Evolutionary conservation across 257 asterid genomes (phyloP).

Genomic region (Nicotiana noctiflora): DNA sequence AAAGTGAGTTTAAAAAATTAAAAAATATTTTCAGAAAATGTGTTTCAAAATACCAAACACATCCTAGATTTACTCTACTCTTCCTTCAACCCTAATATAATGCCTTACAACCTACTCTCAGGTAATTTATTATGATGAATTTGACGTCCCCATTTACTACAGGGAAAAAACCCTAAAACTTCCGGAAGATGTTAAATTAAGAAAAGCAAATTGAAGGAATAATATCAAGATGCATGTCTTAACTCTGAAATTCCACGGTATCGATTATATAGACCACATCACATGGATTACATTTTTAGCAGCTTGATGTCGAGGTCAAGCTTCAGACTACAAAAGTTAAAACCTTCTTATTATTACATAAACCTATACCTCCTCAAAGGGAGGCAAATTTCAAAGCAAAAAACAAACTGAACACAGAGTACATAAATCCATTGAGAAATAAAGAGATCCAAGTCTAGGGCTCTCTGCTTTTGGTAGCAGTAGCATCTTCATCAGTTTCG

Average conservation of each 20-base stretch:
- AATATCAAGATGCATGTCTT: background rate
- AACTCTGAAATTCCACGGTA: background rate
- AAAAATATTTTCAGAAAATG: no score
- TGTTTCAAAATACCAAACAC: no score
- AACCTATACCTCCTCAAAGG: background rate
- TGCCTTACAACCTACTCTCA: no score
- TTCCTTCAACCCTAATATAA: no score
- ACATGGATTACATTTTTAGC: background rate
- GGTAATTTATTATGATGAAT: no score
- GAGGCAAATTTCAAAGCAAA: background rate
- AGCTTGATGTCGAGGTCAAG: background rate
- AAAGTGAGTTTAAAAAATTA: no score
- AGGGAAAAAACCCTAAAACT: background rate
- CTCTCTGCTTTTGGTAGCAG: background rate
- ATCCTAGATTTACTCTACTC: no score
- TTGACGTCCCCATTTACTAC: no score
- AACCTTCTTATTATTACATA: background rate
- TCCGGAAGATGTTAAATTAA: background rate
- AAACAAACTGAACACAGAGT: background rate
- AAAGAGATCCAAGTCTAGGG: background rate
- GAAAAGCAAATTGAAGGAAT: background rate
- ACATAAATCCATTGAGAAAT: background rate
- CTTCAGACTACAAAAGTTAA: background rate
- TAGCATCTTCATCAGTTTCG: conserved; percentile 16
- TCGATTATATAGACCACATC: background rate